Evolutionary conservation across 1,139 yeast genomes (phyloP).

Genomic region (Taphrina flavorubra): DNA sequence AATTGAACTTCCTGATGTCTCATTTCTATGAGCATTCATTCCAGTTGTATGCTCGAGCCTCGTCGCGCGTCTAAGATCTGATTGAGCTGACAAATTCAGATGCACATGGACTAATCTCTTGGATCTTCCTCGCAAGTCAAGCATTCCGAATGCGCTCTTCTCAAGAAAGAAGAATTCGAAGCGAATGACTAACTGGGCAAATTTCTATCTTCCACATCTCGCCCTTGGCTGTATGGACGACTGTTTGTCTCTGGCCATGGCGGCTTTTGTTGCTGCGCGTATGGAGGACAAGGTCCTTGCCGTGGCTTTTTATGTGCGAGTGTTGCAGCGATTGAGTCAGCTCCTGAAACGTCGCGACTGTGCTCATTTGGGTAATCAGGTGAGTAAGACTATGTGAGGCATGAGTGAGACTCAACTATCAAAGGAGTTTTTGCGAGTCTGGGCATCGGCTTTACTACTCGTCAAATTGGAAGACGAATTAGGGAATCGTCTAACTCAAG

Average conservation of each 20-base stretch:
- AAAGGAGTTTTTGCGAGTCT: conserved; percentile 23
- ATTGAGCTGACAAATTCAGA: background rate
- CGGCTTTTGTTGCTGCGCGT: conserved; percentile 23
- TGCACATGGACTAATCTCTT: conserved; percentile 27
- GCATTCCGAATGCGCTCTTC: conserved; percentile 17
- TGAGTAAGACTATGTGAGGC: background rate
- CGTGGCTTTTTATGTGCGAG: conserved; percentile 16
- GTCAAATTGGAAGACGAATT: conserved; percentile 20
- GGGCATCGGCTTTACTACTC: conserved; percentile 30
- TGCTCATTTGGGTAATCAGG: conserved; percentile 7
- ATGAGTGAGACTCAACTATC: background rate
- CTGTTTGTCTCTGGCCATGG: conserved; percentile 22
- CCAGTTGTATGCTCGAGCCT: conserved; percentile 12
- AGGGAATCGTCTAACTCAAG: conserved; percentile 14
- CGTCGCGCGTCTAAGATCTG: background rate
- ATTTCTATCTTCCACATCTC: conserved; percentile 33
- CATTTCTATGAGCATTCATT: conserved; percentile 2
- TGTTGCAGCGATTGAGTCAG: conserved; percentile 7
- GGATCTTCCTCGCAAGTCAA: conserved; percentile 27
- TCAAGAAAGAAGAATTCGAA: background rate
- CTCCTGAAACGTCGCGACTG: conserved; percentile 5
- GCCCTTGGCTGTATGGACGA: conserved; percentile 19
- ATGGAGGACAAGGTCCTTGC: conserved; percentile 10
- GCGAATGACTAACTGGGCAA: conserved; percentile 33
- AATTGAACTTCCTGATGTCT: background rate